Conservation (phyloP, 228 moss, liverwort and hornwort genomes). For the Sphagnum fallax region DNA sequence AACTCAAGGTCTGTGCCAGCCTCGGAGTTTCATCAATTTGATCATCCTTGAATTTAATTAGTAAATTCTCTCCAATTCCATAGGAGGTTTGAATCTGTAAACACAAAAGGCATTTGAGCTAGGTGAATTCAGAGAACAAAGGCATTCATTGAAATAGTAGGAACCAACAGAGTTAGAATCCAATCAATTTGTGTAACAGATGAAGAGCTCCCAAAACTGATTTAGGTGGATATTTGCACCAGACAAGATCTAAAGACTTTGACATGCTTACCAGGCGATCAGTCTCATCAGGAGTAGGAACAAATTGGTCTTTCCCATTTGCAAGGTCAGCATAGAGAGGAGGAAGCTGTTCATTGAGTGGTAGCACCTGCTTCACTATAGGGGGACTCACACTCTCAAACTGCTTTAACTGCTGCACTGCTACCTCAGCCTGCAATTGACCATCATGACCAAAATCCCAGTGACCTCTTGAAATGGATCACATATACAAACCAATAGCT, state of each 20-base stretch:
- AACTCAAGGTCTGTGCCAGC: slow-evolving; percentile 55
- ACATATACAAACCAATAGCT: too few relatives aligned
- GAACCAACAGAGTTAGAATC: too few relatives aligned
- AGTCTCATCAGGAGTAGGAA: slow-evolving; percentile 66
- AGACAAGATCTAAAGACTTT: too few relatives aligned
- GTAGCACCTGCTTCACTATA: slow-evolving; percentile 72
- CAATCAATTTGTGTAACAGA: too few relatives aligned
- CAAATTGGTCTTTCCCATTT: slow-evolving; percentile 76
- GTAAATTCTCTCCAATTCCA: slow-evolving; percentile 67
- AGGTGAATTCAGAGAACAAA: too few relatives aligned
- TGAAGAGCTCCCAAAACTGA: too few relatives aligned
- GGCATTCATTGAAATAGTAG: too few relatives aligned
- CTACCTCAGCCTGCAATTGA: slow-evolving; percentile 67
- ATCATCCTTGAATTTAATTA: slow-evolving; percentile 78
- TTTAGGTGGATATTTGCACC: too few relatives aligned
- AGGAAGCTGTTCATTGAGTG: slow-evolving; percentile 71
- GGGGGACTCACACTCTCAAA: slow-evolving; percentile 72
- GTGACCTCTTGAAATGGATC: too few relatives aligned
- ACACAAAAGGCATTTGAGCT: not conserved
- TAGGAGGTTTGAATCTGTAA: slow-evolving; percentile 75
- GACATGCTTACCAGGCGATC: slow-evolving; percentile 47
- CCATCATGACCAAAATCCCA: not conserved
- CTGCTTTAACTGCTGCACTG: slow-evolving; percentile 37
- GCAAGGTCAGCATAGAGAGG: slow-evolving; percentile 72
- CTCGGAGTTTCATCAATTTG: slow-evolving; percentile 75